phyloP scores from a whole-genome alignment of 2,329 filamentous ascomycete species.

The Mollisia scopiformis region DNA sequence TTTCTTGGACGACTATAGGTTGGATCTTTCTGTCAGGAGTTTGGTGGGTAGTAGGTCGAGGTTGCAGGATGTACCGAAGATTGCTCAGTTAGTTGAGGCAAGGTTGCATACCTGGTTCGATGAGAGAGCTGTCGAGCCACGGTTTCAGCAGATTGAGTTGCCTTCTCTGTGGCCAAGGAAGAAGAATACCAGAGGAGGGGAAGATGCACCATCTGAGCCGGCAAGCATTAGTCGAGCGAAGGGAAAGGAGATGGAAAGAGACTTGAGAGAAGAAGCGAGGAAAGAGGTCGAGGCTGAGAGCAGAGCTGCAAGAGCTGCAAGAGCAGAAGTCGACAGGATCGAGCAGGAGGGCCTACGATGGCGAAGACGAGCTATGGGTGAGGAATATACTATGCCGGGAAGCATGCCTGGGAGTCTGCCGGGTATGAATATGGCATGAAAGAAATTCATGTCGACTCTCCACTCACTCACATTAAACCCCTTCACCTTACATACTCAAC shows the following conservation, averaged over 20 bases:
- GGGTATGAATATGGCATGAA: conserved; percentile 25
- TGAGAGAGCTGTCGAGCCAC: conserved; percentile 81
- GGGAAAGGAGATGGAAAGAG: conserved; percentile 55
- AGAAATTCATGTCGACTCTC: too few species aligned
- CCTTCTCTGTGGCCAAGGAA: conserved; percentile 84
- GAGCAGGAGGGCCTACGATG: conserved; percentile 37
- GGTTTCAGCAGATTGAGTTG: conserved; percentile 84
- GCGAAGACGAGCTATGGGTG: conserved; percentile 38
- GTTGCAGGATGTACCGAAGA: conserved; percentile 85
- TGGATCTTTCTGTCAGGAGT: conserved; percentile 81
- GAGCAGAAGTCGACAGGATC: conserved; percentile 33
- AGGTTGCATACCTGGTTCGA: conserved; percentile 86
- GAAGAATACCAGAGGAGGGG: conserved; percentile 77
- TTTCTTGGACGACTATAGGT: conserved; percentile 85
- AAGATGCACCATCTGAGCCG: conserved; percentile 50
- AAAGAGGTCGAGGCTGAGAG: conserved; percentile 51
- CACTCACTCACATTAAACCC: too few species aligned
- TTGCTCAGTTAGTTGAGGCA: conserved; percentile 80
- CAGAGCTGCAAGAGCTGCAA: too few species aligned
- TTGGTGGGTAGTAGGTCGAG: conserved; percentile 79
- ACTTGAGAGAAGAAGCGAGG: conserved; percentile 54
- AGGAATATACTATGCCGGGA: conserved; percentile 40
- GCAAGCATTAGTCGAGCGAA: conserved; percentile 55
- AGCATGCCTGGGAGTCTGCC: conserved; percentile 37
- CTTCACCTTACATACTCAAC: too few species aligned